A percentile compares a stretch with the other conserved stretches of the same genome.
Evolutionary conservation across 2,329 filamentous ascomycete genomes (phyloP).

Genomic region (Fusarium devonianum): DNA sequence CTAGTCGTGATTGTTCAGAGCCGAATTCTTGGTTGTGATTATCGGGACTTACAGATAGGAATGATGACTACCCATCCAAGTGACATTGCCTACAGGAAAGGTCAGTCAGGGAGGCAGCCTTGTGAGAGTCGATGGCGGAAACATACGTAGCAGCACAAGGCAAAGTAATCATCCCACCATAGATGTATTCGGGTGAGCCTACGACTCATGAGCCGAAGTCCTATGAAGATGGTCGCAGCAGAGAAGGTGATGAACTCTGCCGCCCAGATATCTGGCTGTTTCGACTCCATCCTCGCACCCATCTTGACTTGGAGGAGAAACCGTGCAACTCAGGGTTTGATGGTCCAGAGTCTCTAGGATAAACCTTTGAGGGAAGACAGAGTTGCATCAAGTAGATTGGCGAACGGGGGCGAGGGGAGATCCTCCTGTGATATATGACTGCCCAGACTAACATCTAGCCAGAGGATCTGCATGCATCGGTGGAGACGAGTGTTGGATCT

Average conservation of each 20-base stretch:
- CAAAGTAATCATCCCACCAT: constrained; percentile 35
- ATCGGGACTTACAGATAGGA: constrained; percentile 17
- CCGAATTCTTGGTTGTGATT: background rate
- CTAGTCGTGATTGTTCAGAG: constrained; percentile 14
- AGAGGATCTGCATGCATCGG: constrained; percentile 15
- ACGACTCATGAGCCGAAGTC: constrained; percentile 21
- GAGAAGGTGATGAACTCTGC: constrained; percentile 23
- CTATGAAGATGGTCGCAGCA: constrained; percentile 24
- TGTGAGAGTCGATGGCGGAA: rapidly evolving
- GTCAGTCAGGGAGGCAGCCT: background rate
- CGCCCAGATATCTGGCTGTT: constrained; percentile 28
- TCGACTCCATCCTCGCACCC: constrained; percentile 16
- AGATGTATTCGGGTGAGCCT: constrained; percentile 26
- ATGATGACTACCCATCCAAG: constrained; percentile 29
- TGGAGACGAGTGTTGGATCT: constrained; percentile 2
- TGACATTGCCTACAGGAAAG: constrained; percentile 10
- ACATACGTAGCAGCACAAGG: constrained; percentile 24
- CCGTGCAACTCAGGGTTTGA: too few relatives aligned
- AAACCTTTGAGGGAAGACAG: background rate
- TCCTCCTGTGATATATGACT: constrained; percentile 18
- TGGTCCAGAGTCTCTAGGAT: background rate
- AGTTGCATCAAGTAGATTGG: constrained; percentile 21
- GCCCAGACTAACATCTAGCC: constrained; percentile 5
- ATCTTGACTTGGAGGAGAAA: background rate
- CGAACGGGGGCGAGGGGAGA: constrained; percentile 5